Evolutionary conservation across 139 green algal species (phyloP).

Genomic region (Chlorella sp.): DNA sequence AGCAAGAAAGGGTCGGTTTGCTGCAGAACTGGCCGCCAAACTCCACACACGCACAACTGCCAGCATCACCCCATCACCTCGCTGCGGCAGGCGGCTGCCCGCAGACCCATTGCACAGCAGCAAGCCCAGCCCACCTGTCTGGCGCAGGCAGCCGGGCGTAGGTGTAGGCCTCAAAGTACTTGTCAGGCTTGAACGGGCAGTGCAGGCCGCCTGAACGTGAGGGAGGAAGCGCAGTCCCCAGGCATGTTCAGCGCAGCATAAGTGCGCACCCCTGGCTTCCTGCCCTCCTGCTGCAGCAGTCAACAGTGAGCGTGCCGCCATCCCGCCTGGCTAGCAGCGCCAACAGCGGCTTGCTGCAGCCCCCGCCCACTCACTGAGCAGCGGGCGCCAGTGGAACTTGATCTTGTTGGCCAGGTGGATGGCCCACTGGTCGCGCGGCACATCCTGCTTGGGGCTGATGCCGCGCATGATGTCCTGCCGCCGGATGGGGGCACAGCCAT

Average conservation of each 20-base stretch:
- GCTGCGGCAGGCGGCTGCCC: background rate
- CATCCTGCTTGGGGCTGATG: slow-evolving; percentile 46
- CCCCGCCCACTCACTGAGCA: slow-evolving; percentile 2
- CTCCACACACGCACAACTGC: too few relatives aligned
- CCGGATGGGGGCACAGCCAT: background rate
- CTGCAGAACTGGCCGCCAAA: too few relatives aligned
- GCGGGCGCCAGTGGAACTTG: slow-evolving; percentile 48
- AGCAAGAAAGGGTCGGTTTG: too few relatives aligned
- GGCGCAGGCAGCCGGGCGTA: background rate
- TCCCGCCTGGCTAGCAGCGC: too few relatives aligned
- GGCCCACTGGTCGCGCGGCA: slow-evolving; percentile 37
- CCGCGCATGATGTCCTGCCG: slow-evolving; percentile 46
- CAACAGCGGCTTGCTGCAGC: too few relatives aligned
- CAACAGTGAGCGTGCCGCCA: too few relatives aligned
- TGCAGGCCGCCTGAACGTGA: slow-evolving; percentile 13
- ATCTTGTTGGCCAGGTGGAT: slow-evolving; percentile 57
- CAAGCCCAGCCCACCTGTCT: background rate
- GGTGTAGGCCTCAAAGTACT: slow-evolving; percentile 48
- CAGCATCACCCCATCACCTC: background rate
- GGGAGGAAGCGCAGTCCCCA: background rate
- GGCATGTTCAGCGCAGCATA: too few relatives aligned
- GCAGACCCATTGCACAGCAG: background rate
- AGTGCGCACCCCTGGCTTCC: too few relatives aligned
- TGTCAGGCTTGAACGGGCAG: slow-evolving; percentile 56
- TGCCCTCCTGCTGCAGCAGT: too few relatives aligned